These are phyloP conservation scores for Myxozyma geophila DNA, from an alignment of 805 yeast species.

Conservation along the genomic window DNA sequence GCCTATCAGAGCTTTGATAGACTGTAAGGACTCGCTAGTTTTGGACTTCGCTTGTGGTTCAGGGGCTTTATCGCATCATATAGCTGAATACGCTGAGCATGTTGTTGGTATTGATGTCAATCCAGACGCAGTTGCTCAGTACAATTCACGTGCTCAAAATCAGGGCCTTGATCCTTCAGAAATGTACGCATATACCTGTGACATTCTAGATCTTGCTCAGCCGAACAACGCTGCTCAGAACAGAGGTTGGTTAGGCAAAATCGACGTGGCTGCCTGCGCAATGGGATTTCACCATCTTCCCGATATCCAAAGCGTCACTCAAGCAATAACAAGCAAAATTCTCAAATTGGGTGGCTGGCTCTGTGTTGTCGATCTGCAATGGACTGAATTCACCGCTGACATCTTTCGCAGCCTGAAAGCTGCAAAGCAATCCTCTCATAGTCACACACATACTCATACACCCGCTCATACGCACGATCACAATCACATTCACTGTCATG, in stretches of 20 bases:
- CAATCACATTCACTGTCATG: not conserved
- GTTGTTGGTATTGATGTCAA: slow-evolving; percentile 28
- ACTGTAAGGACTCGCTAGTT: not conserved
- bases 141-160: slow-evolving; percentile 19
- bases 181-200: slow-evolving; percentile 19
- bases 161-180: slow-evolving; percentile 27
- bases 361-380: slow-evolving; percentile 23
- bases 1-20: not conserved
- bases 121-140: slow-evolving; percentile 9
- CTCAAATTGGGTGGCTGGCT: slow-evolving; percentile 23
- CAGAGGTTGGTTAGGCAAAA: not conserved
- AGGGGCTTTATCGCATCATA: slow-evolving; percentile 28
- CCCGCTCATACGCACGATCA: not conserved
- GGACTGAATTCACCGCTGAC: slow-evolving; percentile 2
- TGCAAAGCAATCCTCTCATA: not conserved
- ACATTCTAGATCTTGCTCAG: slow-evolving; percentile 1
- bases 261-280: slow-evolving; percentile 23
- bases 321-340: not conserved
- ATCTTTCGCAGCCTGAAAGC: slow-evolving; percentile 12
- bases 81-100: slow-evolving; percentile 16
- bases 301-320: slow-evolving; percentile 8
- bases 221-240: not conserved
- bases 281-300: slow-evolving; percentile 31
- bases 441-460: not conserved
- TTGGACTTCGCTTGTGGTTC: slow-evolving; percentile 35